phyloP scores from a whole-genome alignment of 2,329 filamentous ascomycete species.

The Nemania sp. region DNA sequence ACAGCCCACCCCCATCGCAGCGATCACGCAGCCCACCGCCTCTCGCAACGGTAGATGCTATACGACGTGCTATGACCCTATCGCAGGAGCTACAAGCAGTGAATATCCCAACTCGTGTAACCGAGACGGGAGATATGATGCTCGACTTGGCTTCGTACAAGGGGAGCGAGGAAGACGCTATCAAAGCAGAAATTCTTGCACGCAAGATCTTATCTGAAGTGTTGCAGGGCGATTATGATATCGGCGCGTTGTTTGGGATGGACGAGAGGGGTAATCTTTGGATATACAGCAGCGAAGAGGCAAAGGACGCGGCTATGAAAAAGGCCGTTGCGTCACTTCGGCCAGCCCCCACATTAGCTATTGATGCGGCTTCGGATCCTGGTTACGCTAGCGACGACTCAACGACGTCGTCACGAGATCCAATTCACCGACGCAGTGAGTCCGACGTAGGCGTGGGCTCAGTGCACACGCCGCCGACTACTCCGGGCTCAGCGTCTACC shows the following conservation, averaged over 20 bases:
- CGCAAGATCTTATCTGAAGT: constrained; percentile 91
- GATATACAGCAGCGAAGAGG: constrained; percentile 98
- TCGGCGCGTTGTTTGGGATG: constrained; percentile 90
- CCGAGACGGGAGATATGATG: constrained; percentile 91
- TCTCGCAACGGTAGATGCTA: constrained; percentile 71
- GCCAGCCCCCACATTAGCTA: constrained; percentile 55
- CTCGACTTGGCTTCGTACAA: constrained; percentile 98
- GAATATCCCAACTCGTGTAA: constrained; percentile 93
- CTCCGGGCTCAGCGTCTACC: constrained; percentile 63
- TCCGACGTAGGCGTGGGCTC: constrained; percentile 62
- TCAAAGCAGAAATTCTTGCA: constrained; percentile 90
- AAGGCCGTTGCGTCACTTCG: constrained; percentile 56
- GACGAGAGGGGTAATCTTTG: constrained; percentile 97
- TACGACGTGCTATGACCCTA: constrained; percentile 79
- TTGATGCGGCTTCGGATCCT: constrained; percentile 88
- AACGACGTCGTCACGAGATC: constrained; percentile 52
- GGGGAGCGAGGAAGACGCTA: constrained; percentile 86
- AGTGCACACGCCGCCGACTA: constrained; percentile 69
- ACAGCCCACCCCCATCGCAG: constrained; percentile 49
- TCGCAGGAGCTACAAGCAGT: constrained; percentile 86
- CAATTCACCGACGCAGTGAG: constrained; percentile 65
- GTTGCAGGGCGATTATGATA: constrained; percentile 92
- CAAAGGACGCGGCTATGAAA: constrained; percentile 84
- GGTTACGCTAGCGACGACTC: constrained; percentile 91
- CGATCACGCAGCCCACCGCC: constrained; percentile 79